Evolutionary conservation across 352 stramenopile species (phyloP).

Genomic region (Pythium aquatile): DNA sequence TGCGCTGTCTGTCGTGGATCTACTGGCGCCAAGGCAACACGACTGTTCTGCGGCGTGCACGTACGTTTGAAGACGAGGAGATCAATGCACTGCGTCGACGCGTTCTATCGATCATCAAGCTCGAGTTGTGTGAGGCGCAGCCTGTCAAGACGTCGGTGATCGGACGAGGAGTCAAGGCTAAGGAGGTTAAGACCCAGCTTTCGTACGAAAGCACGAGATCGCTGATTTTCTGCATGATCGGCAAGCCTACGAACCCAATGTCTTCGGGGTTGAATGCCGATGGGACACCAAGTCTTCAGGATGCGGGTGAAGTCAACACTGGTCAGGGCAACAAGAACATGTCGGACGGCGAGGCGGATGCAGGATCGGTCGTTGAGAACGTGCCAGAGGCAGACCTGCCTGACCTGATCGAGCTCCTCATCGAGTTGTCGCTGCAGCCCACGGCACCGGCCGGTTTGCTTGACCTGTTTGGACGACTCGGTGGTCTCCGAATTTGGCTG

Average conservation of each 20-base stretch:
- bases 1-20: constrained; percentile 83
- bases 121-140: constrained; percentile 76
- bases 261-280: constrained; percentile 61
- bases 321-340: constrained; percentile 43
- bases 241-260: constrained; percentile 76
- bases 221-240: constrained; percentile 87
- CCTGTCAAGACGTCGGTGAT: constrained; percentile 60
- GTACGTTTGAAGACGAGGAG: constrained; percentile 50
- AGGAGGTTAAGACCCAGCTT: constrained; percentile 69
- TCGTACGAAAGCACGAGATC: constrained; percentile 82
- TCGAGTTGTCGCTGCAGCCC: constrained; percentile 73
- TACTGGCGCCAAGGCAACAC: constrained; percentile 58
- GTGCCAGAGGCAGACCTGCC: constrained; percentile 70
- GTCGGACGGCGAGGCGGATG: constrained; percentile 65
- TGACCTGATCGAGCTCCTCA: constrained; percentile 72
- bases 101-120: constrained; percentile 74
- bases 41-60: constrained; percentile 50
- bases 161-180: constrained; percentile 47
- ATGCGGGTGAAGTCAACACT: constrained; percentile 38
- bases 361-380: constrained; percentile 67
- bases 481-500: constrained; percentile 80
- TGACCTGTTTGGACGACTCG: constrained; percentile 71
- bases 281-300: constrained; percentile 50
- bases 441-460: constrained; percentile 68
- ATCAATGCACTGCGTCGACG: constrained; percentile 61